Evolutionary conservation across 148 eudicot species (phyloP).

Genomic region (Euryodendron excelsum): DNA sequence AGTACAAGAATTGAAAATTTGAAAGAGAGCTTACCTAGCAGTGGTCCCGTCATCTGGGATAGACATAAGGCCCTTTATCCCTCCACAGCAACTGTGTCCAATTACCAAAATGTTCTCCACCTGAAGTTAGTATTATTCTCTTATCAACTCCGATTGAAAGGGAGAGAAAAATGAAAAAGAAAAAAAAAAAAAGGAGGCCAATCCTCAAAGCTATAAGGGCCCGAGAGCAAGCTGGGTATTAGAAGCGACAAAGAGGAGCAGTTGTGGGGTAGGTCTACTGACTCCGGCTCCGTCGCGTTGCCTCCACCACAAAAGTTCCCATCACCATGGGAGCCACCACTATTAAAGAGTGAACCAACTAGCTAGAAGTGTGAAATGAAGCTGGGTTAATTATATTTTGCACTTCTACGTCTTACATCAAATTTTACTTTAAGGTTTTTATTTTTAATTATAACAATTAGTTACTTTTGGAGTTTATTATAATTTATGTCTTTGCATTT

Average conservation of each 20-base stretch:
- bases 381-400: too few relatives aligned
- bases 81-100: conserved; percentile 97
- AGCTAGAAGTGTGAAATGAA: not conserved
- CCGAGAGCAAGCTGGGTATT: not conserved
- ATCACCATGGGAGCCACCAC: conserved; percentile 11
- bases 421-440: too few relatives aligned
- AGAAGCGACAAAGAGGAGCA: not conserved
- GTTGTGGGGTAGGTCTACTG: not conserved
- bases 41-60: conserved; percentile 81
- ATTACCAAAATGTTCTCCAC: conserved; percentile 94
- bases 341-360: conserved; percentile 8
- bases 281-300: not conserved
- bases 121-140: conserved; percentile 33
- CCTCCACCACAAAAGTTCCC: not conserved
- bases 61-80: conserved; percentile 97
- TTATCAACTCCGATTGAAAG: not conserved
- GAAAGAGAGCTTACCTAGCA: conserved; percentile 47
- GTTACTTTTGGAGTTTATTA: too few relatives aligned
- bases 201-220: not conserved
- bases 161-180: too few relatives aligned
- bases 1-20: not conserved
- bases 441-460: too few relatives aligned
- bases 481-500: too few relatives aligned
- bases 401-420: too few relatives aligned
- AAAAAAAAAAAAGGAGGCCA: too few relatives aligned